Conservation (phyloP, 176 grass and related monocot species). For the Aegilops longissima region DNA sequence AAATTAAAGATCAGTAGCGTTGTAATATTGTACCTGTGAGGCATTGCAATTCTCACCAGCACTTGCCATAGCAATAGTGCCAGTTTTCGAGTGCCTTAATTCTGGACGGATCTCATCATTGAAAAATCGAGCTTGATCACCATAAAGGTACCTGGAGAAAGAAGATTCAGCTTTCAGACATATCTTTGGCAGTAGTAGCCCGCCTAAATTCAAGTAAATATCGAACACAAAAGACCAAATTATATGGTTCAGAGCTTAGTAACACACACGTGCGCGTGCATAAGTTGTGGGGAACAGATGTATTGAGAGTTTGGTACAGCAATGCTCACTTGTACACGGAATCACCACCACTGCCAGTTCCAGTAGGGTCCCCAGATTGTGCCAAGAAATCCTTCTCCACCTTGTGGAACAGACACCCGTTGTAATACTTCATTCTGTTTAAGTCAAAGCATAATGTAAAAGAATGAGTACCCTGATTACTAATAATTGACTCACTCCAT, state of each 20-base stretch:
- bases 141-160: conserved; percentile 74
- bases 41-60: conserved; percentile 91
- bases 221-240: neutral
- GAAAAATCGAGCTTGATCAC: conserved; percentile 94
- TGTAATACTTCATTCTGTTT: conserved; percentile 91
- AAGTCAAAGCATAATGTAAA: neutral
- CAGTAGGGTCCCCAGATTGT: conserved; percentile 86
- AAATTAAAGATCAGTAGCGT: neutral
- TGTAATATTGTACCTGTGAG: conserved; percentile 69
- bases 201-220: neutral
- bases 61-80: conserved; percentile 93
- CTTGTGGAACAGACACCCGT: conserved; percentile 94
- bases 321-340: conserved; percentile 81
- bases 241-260: neutral
- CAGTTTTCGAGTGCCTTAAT: conserved; percentile 77
- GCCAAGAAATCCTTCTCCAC: conserved; percentile 96
- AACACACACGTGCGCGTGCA: neutral
- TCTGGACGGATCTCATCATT: conserved; percentile 82
- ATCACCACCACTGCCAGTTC: conserved; percentile 78
- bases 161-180: conserved; percentile 29
- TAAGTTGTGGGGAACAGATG: neutral
- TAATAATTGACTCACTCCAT: neutral
- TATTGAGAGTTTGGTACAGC: neutral
- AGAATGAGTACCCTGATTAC: conserved; percentile 13
- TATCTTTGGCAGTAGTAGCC: neutral